Evolutionary conservation across 2,329 filamentous ascomycete genomes (phyloP).

Genomic region (Cyphellophora europaea): DNA sequence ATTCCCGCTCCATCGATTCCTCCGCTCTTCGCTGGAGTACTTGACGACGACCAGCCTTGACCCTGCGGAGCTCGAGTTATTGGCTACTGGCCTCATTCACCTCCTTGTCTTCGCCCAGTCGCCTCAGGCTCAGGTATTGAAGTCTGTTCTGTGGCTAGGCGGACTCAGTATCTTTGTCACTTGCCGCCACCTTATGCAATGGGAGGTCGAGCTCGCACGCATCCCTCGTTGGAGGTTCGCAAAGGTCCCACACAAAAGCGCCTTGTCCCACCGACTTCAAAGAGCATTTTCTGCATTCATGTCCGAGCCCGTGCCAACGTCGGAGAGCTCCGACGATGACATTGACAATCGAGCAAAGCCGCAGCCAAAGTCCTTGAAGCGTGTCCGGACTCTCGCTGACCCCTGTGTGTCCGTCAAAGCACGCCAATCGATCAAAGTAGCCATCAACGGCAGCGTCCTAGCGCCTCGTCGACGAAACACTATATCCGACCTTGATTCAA

Average conservation of each 20-base stretch:
- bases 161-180: conserved; percentile 65
- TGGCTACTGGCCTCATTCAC: conserved; percentile 75
- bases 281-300: conserved; percentile 2
- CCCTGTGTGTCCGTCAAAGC: background rate
- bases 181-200: conserved; percentile 65
- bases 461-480: conserved; percentile 9
- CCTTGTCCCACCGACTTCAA: conserved; percentile 1
- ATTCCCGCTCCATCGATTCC: conserved; percentile 73
- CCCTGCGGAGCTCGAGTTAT: conserved; percentile 74
- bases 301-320: conserved; percentile 1
- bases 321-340: conserved; percentile 2
- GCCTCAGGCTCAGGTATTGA: conserved; percentile 76
- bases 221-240: conserved; percentile 88
- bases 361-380: background rate
- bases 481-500: conserved; percentile 41
- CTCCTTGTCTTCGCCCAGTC: conserved; percentile 67
- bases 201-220: conserved; percentile 76
- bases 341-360: conserved; percentile 1
- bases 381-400: background rate
- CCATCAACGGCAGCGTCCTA: background rate
- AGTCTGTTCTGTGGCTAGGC: conserved; percentile 76
- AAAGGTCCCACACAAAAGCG: conserved; percentile 6
- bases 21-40: conserved; percentile 64
- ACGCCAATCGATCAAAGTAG: too few species aligned
- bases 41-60: conserved; percentile 84